Percentiles rank a stretch among this genome's conserved stretches.
Evolutionary conservation across 1,139 yeast genomes (phyloP).

Genomic region (Blastobotrys ciferrii): DNA sequence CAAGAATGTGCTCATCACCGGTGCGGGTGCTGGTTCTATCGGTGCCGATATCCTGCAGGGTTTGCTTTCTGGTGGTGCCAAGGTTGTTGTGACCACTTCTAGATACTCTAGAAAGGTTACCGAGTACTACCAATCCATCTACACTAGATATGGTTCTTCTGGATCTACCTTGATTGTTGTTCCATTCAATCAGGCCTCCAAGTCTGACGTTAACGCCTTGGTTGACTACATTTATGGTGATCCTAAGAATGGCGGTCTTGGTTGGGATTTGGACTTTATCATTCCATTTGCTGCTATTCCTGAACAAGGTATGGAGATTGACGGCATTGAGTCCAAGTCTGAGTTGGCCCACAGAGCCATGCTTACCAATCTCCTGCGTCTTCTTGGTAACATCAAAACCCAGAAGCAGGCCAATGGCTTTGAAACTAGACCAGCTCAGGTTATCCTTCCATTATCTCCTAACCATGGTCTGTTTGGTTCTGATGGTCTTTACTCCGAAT

Average conservation of each 20-base stretch:
- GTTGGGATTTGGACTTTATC: constrained; percentile 95
- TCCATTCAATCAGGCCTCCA: constrained; percentile 97
- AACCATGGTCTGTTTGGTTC: constrained; percentile 98
- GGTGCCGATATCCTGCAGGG: constrained; percentile 98
- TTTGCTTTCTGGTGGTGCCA: constrained; percentile 95
- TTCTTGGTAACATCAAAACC: constrained; percentile 84
- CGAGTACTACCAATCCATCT: constrained; percentile 90
- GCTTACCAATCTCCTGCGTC: constrained; percentile 92
- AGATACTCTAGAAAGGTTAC: constrained; percentile 93
- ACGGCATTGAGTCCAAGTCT: constrained; percentile 87
- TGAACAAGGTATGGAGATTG: constrained; percentile 95
- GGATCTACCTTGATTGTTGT: constrained; percentile 93
- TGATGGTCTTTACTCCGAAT: constrained; percentile 97
- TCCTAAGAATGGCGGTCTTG: constrained; percentile 82
- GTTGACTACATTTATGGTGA: constrained; percentile 83
- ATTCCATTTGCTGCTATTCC: constrained; percentile 99
- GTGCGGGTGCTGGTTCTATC: constrained; percentile 98
- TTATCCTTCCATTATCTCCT: constrained; percentile 92
- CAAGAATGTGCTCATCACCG: constrained; percentile 88
- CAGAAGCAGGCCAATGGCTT: constrained; percentile 71
- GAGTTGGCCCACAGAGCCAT: constrained; percentile 98
- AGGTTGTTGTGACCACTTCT: constrained; percentile 92
- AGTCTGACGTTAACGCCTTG: constrained; percentile 85
- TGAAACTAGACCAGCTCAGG: constrained; percentile 98
- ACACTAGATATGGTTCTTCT: constrained; percentile 86